phyloP scores from a whole-genome alignment of 1,139 yeast genomes.

The Taphrina deformans region DNA sequence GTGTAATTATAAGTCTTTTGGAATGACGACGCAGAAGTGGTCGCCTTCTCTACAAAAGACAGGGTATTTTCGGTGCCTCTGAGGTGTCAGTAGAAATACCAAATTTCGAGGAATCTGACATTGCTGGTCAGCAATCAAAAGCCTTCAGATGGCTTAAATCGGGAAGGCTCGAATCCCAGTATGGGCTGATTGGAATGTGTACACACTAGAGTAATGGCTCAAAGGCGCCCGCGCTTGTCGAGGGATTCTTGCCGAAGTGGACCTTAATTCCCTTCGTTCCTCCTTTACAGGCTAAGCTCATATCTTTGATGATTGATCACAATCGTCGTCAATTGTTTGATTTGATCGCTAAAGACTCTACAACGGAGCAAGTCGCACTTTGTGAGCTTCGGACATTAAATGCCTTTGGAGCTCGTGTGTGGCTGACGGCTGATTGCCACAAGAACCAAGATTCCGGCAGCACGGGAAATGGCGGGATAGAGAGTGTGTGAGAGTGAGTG shows the following conservation, averaged over 20 bases:
- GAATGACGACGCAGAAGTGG: background rate
- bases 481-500: too few relatives aligned
- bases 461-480: background rate
- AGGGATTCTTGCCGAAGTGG: too few relatives aligned
- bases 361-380: too few relatives aligned
- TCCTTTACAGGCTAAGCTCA: too few relatives aligned
- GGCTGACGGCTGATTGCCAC: background rate
- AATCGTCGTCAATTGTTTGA: too few relatives aligned
- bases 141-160: background rate
- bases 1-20: background rate
- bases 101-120: background rate
- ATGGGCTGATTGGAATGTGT: background rate
- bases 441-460: background rate
- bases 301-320: too few relatives aligned
- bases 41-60: too few relatives aligned
- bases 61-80: too few relatives aligned
- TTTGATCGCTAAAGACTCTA: too few relatives aligned
- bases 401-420: background rate
- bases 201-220: too few relatives aligned
- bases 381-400: background rate
- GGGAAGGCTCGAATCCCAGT: background rate
- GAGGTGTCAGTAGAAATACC: background rate
- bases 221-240: too few relatives aligned
- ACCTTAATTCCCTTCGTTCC: too few relatives aligned
- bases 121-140: background rate